These are phyloP conservation scores for Thozetella sp. DNA, from an alignment of 495 filamentous ascomycete species.

Conservation along the genomic window DNA sequence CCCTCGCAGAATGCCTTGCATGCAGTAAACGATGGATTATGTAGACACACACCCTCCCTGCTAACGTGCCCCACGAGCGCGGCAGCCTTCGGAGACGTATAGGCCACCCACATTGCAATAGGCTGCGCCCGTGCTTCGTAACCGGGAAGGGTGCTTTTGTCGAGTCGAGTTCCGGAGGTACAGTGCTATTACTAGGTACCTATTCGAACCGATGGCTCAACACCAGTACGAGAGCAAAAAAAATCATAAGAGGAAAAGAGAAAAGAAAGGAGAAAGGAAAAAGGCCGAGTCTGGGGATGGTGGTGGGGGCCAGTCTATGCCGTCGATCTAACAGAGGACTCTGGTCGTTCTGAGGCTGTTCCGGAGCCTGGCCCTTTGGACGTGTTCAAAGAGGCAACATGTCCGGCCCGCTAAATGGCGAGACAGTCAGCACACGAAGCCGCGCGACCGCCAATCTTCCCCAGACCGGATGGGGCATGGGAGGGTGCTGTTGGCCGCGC, in stretches of 20 bases:
- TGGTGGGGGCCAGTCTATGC: no score
- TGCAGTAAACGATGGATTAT: no score
- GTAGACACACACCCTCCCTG: neutral
- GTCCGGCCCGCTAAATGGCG: neutral
- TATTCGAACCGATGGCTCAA: no score
- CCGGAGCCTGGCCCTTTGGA: neutral
- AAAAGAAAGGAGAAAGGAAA: neutral
- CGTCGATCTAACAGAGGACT: neutral
- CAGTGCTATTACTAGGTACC: no score
- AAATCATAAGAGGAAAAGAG: no score
- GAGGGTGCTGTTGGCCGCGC: neutral
- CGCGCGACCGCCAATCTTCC: conserved; percentile 1
- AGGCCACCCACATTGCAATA: no score
- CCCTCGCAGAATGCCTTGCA: no score
- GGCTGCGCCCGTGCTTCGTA: no score
- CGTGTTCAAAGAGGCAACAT: neutral
- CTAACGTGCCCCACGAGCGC: neutral
- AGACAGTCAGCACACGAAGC: neutral
- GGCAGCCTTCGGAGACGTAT: neutral
- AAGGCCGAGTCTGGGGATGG: neutral
- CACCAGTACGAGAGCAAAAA: no score
- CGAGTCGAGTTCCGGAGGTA: no score
- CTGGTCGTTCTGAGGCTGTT: neutral
- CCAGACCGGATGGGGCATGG: conserved; percentile 1
- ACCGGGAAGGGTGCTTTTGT: no score